Evolutionary conservation across 2,329 filamentous ascomycete genomes (phyloP).

Genomic region (Phoma sp.): DNA sequence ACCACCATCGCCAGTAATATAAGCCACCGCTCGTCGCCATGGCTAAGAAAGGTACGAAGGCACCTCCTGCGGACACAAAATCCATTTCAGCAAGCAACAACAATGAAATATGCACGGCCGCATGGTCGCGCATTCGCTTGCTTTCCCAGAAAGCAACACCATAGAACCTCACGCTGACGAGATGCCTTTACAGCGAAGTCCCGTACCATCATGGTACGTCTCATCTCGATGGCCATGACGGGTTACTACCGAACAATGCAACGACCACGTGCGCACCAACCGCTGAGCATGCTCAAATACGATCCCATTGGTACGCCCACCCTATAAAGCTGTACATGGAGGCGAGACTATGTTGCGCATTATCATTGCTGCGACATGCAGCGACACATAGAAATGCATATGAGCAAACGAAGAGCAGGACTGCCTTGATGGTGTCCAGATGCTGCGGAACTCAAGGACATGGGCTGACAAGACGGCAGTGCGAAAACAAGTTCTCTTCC

Average conservation of each 20-base stretch:
- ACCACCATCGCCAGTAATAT: constrained; percentile 22
- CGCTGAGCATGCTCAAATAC: constrained; percentile 98
- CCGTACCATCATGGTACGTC: constrained; percentile 88
- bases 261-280: constrained; percentile 78
- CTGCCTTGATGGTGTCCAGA: neutral
- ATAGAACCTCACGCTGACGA: constrained; percentile 23
- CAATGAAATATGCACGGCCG: neutral
- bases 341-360: neutral
- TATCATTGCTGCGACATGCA: neutral
- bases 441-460: neutral
- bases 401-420: neutral
- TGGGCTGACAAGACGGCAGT: constrained; percentile 61
- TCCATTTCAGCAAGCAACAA: no score
- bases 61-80: no score
- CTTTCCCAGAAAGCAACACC: neutral
- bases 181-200: constrained; percentile 72
- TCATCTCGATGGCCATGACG: constrained; percentile 98
- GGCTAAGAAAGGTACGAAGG: constrained; percentile 44
- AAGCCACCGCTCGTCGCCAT: constrained; percentile 28
- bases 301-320: constrained; percentile 81
- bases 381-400: neutral
- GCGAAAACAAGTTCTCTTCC: constrained; percentile 92
- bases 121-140: no score
- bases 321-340: neutral
- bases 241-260: constrained; percentile 94